Base-by-base conservation (phyloP, 495 filamentous ascomycete genomes). In the Daldinia decipiens region DNA sequence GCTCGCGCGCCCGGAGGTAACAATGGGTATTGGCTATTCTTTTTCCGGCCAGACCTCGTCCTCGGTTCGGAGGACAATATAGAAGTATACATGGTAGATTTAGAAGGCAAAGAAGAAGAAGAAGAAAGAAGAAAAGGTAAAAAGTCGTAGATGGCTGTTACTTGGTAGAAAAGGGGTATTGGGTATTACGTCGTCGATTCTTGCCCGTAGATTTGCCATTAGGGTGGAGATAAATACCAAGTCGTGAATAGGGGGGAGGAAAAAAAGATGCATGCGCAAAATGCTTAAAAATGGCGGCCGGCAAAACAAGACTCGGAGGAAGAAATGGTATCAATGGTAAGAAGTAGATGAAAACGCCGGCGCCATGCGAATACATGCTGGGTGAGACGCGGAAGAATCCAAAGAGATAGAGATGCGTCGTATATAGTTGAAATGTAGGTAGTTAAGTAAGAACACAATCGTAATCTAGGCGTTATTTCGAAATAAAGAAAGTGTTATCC, bases 301-400 rank as follows among this genome's bases (percentile, higher is more conserved):
- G 62, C 13, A 66, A 55, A 15, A 29, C 9, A 47, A 47, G 43
- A 24, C 7, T 47, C 24, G 43, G 21, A 45, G 32, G 55, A 57
- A 65, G 60, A 70, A 64, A 57, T 73, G 72, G 73, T 77, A 76
- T 75, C 73, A 71, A 62, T 66, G 32, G 31, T 36, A 59, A n/a
- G 29, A 29, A 45, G 27, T 12, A 36, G 17, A 47, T 32, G 31
- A 57, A 62, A 75, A 77, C 75, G 75, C 75, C 75, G 61, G 70
- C 67, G 74, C 74, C 71, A 77, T 73, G 76, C 72, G 76, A 66
- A 68, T 47, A 56, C 55, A 72, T 72, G 69, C 64, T 51, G 36
- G 31, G 26, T 53, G 50, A 53, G 50, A 53, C 68, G 70, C 70
- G 62, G 51, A 74, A 75, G 60, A 68, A 67, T 55, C 53, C 38